Conservation (phyloP, 169 alveolate species). For the Plasmodium yoelii region DNA sequence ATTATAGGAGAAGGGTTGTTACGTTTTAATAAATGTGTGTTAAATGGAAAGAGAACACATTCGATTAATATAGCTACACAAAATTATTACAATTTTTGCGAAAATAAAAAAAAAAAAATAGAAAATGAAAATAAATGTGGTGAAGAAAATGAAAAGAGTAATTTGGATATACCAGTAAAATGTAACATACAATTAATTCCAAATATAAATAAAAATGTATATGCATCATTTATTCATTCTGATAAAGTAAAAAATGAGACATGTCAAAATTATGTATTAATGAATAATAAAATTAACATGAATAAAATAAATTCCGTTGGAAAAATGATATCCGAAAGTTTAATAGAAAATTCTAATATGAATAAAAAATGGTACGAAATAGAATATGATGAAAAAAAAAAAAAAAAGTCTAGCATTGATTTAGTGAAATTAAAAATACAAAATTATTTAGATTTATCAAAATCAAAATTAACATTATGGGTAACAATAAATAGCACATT, state of each 20-base stretch:
- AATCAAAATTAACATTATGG: slow-evolving; percentile 85
- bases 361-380: neutral
- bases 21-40: too few species aligned
- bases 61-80: too few species aligned
- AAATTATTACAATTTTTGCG: too few species aligned
- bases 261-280: neutral
- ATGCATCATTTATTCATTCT: neutral
- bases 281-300: neutral
- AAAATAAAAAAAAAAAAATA: neutral
- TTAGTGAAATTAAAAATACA: neutral
- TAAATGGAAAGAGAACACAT: too few species aligned
- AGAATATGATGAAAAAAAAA: slow-evolving; percentile 2
- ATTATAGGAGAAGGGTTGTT: too few species aligned
- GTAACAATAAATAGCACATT: slow-evolving; percentile 85
- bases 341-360: neutral
- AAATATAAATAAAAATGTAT: neutral
- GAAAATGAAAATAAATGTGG: neutral
- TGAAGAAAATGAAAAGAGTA: neutral
- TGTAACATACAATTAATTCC: too few species aligned
- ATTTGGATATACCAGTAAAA: too few species aligned
- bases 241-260: neutral
- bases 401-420: neutral
- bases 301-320: neutral
- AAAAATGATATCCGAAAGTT: neutral
- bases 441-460: slow-evolving; percentile 65